Evolutionary conservation across 495 filamentous ascomycete species (phyloP).

Genomic region (Evansstolkia leycettana): DNA sequence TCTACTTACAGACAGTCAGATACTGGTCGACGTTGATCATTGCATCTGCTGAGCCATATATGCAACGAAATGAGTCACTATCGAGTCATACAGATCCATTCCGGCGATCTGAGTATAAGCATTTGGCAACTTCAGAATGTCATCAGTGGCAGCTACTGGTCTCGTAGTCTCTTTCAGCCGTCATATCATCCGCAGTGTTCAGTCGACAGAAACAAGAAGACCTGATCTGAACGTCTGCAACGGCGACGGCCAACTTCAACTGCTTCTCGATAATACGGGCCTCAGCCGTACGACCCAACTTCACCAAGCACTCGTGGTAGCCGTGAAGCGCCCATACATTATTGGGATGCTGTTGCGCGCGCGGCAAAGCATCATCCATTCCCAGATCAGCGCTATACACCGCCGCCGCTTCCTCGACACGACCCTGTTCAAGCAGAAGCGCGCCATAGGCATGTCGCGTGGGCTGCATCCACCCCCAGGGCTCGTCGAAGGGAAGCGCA

Average conservation of each 20-base stretch:
- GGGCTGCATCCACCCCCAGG: constrained; percentile 62
- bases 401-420: constrained; percentile 37
- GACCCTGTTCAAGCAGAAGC: constrained; percentile 47
- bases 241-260: constrained; percentile 35
- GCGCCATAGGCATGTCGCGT: constrained; percentile 54
- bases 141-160: too few relatives aligned
- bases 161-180: too few relatives aligned
- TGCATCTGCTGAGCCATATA: too few relatives aligned
- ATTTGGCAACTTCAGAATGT: too few relatives aligned
- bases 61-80: too few relatives aligned
- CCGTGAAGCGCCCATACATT: constrained; percentile 62
- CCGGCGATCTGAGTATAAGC: too few relatives aligned
- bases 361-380: constrained; percentile 37
- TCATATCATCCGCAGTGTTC: too few relatives aligned
- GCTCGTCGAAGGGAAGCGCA: constrained; percentile 50
- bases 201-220: constrained; percentile 51
- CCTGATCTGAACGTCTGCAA: constrained; percentile 46
- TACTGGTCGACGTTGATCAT: too few relatives aligned
- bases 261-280: constrained; percentile 35
- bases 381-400: constrained; percentile 54
- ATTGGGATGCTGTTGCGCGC: constrained; percentile 47
- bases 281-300: constrained; percentile 34
- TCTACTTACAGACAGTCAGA: too few relatives aligned
- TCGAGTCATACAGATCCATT: too few relatives aligned
- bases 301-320: constrained; percentile 48